phyloP scores from a whole-genome alignment of 331 rosid genomes.

The Dryas integrifolia region DNA sequence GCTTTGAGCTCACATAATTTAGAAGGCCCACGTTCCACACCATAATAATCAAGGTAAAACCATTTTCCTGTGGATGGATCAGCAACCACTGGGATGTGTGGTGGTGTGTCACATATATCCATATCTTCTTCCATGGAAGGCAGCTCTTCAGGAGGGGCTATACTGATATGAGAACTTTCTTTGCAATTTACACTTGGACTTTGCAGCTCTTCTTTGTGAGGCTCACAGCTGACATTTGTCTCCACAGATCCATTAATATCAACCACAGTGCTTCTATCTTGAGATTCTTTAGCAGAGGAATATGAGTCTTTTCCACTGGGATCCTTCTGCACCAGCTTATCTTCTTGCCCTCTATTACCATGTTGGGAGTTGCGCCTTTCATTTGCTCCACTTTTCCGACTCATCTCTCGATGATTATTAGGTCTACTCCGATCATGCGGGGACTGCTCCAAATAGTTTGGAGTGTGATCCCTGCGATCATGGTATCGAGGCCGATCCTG shows the following conservation, averaged over 20 bases:
- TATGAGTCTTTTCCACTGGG: conserved; percentile 38
- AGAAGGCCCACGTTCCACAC: conserved; percentile 82
- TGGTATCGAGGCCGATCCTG: conserved; percentile 56
- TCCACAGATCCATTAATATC: conserved; percentile 40
- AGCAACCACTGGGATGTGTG: conserved; percentile 69
- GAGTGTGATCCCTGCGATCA: conserved; percentile 57
- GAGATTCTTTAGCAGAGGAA: conserved; percentile 57
- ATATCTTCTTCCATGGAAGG: conserved; percentile 99
- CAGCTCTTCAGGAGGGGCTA: conserved; percentile 63
- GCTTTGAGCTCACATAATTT: conserved; percentile 70
- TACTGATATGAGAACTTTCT: conserved; percentile 47
- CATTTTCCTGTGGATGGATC: conserved; percentile 78
- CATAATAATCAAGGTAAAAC: conserved; percentile 85
- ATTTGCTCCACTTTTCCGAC: conserved; percentile 45
- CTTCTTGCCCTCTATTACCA: conserved; percentile 56
- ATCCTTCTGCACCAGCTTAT: conserved; percentile 54
- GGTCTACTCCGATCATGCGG: conserved; percentile 54
- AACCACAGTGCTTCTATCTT: conserved; percentile 40
- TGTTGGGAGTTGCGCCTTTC: conserved; percentile 48
- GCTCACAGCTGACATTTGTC: conserved; percentile 38
- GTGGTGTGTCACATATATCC: conserved; percentile 99
- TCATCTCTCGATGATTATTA: conserved; percentile 44
- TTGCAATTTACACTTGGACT: conserved; percentile 49
- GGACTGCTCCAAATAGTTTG: conserved; percentile 58
- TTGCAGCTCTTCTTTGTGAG: conserved; percentile 51